Evolutionary conservation across 2,329 filamentous ascomycete genomes (phyloP).

Genomic region (Xylariaceae sp.): DNA sequence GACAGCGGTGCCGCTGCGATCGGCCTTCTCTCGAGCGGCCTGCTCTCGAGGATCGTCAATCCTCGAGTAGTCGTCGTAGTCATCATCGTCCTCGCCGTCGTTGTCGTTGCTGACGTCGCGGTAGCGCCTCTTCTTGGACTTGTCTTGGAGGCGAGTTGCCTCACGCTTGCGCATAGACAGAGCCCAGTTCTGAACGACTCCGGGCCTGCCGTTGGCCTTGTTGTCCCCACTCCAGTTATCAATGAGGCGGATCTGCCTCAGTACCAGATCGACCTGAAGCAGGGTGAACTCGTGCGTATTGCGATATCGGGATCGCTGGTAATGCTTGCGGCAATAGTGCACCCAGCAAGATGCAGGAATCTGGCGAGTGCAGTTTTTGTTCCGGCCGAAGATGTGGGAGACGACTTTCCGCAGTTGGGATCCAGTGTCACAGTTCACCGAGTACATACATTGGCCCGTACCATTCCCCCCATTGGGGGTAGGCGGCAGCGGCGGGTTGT

Average conservation of each 20-base stretch:
- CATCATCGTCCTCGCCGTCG: slow-evolving; percentile 25
- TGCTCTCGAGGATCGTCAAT: slow-evolving; percentile 18
- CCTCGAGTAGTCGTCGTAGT: no score
- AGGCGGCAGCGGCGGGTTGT: slow-evolving; percentile 4
- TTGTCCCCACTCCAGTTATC: slow-evolving; percentile 61
- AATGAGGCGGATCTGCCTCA: slow-evolving; percentile 60
- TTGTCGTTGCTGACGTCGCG: slow-evolving; percentile 35
- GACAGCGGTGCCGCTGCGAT: slow-evolving; percentile 39
- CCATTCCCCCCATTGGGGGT: background rate
- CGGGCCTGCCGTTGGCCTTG: slow-evolving; percentile 32
- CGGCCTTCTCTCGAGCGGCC: slow-evolving; percentile 37
- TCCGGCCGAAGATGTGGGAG: slow-evolving; percentile 78
- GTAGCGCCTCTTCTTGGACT: slow-evolving; percentile 31
- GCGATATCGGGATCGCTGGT: slow-evolving; percentile 73
- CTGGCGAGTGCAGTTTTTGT: slow-evolving; percentile 71
- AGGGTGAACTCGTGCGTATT: slow-evolving; percentile 59
- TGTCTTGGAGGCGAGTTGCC: slow-evolving; percentile 52
- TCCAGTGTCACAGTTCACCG: slow-evolving; percentile 55
- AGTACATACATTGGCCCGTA: slow-evolving; percentile 50
- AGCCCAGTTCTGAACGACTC: slow-evolving; percentile 57
- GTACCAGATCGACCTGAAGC: slow-evolving; percentile 62
- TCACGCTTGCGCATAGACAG: slow-evolving; percentile 65
- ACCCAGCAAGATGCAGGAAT: slow-evolving; percentile 72
- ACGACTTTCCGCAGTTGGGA: slow-evolving; percentile 70
- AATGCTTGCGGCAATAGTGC: slow-evolving; percentile 77